A percentile compares a stretch with the other conserved stretches of the same genome.
phyloP scores from a whole-genome alignment of 192 early-diverging fungal species.

The Diversispora eburnea region DNA sequence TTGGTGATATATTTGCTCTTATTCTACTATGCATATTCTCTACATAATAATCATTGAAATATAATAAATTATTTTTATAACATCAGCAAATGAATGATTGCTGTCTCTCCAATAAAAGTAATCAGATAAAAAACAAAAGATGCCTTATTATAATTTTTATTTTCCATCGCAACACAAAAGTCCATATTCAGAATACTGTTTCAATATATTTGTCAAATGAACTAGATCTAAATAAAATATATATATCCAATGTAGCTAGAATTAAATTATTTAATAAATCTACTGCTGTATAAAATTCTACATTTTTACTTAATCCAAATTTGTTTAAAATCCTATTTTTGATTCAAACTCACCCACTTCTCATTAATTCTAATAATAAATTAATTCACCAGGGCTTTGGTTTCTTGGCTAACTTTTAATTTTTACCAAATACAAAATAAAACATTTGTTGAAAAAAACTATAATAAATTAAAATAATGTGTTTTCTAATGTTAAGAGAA shows the following conservation, averaged over 20 bases:
- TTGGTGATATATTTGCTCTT: neutral
- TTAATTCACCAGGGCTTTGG: neutral
- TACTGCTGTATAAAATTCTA: neutral
- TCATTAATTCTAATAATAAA: neutral
- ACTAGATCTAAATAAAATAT: neutral
- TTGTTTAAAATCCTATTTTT: neutral
- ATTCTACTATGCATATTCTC: conserved; percentile 15
- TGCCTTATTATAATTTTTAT: conserved; percentile 23
- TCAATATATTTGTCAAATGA: conserved; percentile 5
- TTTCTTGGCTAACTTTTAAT: conserved; percentile 3
- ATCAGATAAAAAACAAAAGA: conserved; percentile 15
- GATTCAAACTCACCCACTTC: neutral
- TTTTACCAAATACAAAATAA: neutral
- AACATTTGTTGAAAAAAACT: conserved; percentile 16
- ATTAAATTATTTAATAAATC: neutral
- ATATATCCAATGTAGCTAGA: neutral
- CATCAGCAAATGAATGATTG: neutral
- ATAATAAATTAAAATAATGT: neutral
- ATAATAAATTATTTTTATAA: neutral
- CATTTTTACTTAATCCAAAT: neutral
- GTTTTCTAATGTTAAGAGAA: conserved; percentile 1
- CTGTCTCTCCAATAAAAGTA: conserved; percentile 2
- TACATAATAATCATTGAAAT: conserved; percentile 15
- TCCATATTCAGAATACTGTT: neutral
- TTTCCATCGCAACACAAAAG: neutral